Percentiles rank a stretch among this genome's conserved stretches.
phyloP scores from a whole-genome alignment of 2,329 filamentous ascomycete species.

The Drechslera avenae region DNA sequence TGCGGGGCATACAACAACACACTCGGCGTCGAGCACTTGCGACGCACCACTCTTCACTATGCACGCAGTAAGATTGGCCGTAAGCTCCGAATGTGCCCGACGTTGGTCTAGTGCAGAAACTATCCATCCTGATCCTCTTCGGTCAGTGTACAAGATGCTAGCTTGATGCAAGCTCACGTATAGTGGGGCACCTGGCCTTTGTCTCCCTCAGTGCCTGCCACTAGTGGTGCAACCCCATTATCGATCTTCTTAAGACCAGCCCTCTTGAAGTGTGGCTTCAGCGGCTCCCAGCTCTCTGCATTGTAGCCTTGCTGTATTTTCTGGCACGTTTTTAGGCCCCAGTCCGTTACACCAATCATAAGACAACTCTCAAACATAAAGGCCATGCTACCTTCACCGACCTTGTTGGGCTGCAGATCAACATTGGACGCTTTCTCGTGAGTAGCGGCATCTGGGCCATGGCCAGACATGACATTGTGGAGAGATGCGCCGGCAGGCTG shows the following conservation, averaged over 20 bases:
- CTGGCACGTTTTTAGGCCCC: conserved; percentile 71
- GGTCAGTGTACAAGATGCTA: conserved; percentile 12
- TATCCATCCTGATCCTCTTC: not conserved
- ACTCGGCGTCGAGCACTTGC: conserved; percentile 10
- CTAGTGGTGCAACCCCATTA: conserved; percentile 26
- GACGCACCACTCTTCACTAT: conserved; percentile 3
- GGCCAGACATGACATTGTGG: conserved; percentile 77
- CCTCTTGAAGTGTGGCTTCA: conserved; percentile 54
- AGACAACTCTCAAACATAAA: conserved; percentile 71
- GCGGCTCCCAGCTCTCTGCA: conserved; percentile 75
- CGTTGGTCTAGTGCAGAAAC: not conserved
- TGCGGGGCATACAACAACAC: conserved; percentile 11
- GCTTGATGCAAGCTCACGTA: conserved; percentile 13
- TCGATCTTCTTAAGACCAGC: conserved; percentile 34
- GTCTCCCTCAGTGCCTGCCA: conserved; percentile 24
- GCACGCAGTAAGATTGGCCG: conserved; percentile 4
- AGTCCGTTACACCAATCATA: conserved; percentile 74
- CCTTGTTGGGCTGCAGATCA: conserved; percentile 61
- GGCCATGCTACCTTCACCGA: conserved; percentile 68
- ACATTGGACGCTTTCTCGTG: conserved; percentile 64
- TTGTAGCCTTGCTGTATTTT: conserved; percentile 77
- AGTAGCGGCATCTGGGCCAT: conserved; percentile 65
- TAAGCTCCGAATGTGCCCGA: conserved; percentile 9
- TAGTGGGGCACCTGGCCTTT: conserved; percentile 35
- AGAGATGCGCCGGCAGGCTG: conserved; percentile 66